Conservation (phyloP, 176 grass and related monocot species). For the Metroxylon sagu region DNA sequence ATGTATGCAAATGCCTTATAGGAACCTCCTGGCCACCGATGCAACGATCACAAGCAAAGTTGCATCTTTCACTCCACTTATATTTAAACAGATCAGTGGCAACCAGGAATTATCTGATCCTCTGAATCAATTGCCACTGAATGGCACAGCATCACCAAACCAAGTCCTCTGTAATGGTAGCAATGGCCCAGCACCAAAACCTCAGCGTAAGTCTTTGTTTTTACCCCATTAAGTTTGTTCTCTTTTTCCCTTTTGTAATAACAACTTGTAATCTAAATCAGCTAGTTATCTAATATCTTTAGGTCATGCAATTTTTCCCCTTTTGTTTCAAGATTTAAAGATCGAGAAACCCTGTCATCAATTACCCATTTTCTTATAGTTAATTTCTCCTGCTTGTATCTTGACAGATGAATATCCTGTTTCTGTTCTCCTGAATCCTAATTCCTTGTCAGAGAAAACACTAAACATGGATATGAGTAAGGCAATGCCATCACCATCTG, state of each 20-base stretch:
- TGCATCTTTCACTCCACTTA: neutral
- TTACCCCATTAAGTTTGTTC: neutral
- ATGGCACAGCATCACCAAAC: neutral
- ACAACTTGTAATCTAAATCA: neutral
- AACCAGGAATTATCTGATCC: neutral
- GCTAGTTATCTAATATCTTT: too few species aligned
- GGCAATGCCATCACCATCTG: neutral
- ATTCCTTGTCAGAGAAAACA: neutral
- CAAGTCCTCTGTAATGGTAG: neutral
- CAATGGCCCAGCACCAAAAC: neutral
- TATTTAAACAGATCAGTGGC: neutral
- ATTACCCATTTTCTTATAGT: neutral
- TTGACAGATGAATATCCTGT: neutral
- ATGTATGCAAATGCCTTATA: constrained; percentile 1
- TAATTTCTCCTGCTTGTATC: neutral
- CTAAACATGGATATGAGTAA: neutral
- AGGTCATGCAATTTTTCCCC: too few species aligned
- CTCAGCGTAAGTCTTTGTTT: constrained; percentile 1
- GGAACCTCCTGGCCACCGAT: neutral
- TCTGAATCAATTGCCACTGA: neutral
- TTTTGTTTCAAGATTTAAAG: too few species aligned
- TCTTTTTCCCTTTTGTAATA: neutral
- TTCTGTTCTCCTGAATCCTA: neutral
- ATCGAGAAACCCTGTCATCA: too few species aligned
- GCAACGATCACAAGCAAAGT: neutral